Conservation (phyloP, 331 rosid genomes). For the Erythrophleum ivorense region DNA sequence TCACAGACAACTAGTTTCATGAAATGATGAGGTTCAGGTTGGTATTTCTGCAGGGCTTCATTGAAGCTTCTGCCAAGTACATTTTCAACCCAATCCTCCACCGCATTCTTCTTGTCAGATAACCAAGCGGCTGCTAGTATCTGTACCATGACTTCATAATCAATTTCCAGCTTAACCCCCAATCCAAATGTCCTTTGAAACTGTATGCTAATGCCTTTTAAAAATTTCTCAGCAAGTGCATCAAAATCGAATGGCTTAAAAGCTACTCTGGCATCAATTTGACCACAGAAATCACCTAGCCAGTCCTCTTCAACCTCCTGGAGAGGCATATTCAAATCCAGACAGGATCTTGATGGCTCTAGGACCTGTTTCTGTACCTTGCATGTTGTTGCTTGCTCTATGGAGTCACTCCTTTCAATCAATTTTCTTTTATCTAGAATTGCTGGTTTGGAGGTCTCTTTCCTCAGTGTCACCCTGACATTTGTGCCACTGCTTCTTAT, state of each 20-base stretch:
- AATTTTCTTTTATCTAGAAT: constrained; percentile 67
- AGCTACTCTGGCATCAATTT: constrained; percentile 57
- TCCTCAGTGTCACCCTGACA: constrained; percentile 54
- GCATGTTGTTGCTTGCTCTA: constrained; percentile 39
- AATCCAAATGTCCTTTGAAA: constrained; percentile 56
- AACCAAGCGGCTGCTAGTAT: constrained; percentile 88
- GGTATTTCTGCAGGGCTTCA: constrained; percentile 60
- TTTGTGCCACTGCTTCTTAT: constrained; percentile 40
- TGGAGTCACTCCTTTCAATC: constrained; percentile 44
- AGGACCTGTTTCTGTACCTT: constrained; percentile 47
- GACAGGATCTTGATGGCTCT: constrained; percentile 61
- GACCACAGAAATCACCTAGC: constrained; percentile 65
- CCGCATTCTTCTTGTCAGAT: constrained; percentile 57
- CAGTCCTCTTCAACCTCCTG: constrained; percentile 71
- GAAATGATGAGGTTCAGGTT: constrained; percentile 35
- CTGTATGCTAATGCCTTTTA: constrained; percentile 51
- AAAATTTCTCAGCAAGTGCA: constrained; percentile 58
- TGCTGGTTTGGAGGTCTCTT: constrained; percentile 42
- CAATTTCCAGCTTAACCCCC: constrained; percentile 63
- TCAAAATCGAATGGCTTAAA: constrained; percentile 79
- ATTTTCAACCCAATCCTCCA: constrained; percentile 73
- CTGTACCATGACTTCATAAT: constrained; percentile 66
- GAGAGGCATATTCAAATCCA: constrained; percentile 84
- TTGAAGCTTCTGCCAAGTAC: constrained; percentile 67
- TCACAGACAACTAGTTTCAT: constrained; percentile 61